Conservation (phyloP, 73 alveolate species). For the Tetrahymena elliotti region DNA sequence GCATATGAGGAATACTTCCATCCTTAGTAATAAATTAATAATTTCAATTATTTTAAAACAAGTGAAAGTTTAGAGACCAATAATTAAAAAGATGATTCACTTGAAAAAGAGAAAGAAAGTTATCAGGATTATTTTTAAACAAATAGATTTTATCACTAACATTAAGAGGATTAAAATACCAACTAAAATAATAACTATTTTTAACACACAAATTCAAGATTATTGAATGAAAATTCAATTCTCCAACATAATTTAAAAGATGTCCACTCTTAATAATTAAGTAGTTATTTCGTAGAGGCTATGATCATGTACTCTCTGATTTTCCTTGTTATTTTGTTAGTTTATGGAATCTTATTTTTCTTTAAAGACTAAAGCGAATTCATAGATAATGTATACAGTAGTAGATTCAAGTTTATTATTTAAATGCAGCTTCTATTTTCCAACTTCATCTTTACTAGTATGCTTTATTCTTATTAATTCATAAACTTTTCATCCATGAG, state of each 20-base stretch:
- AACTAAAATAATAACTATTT: too few relatives aligned
- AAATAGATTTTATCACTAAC: too few relatives aligned
- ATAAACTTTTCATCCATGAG: neutral
- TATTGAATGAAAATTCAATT: neutral
- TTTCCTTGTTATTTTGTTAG: neutral
- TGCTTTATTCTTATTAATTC: neutral
- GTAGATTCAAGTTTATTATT: neutral
- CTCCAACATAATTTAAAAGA: neutral
- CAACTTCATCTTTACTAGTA: neutral
- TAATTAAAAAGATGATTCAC: neutral
- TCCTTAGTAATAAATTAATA: neutral
- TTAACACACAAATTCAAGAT: too few relatives aligned
- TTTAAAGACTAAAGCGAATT: neutral
- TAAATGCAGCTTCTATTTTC: neutral
- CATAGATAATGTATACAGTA: neutral
- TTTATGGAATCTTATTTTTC: neutral
- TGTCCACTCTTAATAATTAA: neutral
- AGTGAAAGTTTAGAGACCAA: too few relatives aligned
- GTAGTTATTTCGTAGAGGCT: neutral
- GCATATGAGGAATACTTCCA: neutral
- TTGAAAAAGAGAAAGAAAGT: too few relatives aligned
- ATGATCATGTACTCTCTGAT: neutral
- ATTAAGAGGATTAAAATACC: too few relatives aligned
- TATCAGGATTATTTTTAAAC: too few relatives aligned
- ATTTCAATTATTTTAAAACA: too few relatives aligned